phyloP scores from a whole-genome alignment of 2,329 filamentous ascomycete species.

The Penicillium sp. region DNA sequence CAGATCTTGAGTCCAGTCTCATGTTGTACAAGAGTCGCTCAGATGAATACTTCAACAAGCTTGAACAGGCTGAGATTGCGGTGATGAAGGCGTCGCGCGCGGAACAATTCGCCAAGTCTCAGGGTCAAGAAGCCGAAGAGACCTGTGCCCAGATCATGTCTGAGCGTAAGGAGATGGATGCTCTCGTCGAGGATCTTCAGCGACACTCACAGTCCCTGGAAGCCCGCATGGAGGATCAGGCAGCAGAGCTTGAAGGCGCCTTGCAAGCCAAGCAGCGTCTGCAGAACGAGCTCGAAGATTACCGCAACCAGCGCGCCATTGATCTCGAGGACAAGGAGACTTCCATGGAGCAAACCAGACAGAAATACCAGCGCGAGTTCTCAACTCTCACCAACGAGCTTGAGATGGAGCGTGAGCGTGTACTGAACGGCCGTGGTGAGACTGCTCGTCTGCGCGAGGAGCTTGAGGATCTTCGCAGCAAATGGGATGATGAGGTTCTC shows the following conservation, averaged over 20 bases:
- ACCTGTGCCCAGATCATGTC: conserved; percentile 87
- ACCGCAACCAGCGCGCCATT: conserved; percentile 89
- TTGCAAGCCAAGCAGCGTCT: conserved; percentile 89
- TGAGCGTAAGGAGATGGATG: conserved; percentile 87
- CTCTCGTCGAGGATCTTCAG: conserved; percentile 83
- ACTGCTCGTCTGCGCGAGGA: conserved; percentile 90
- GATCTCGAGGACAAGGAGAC: conserved; percentile 97
- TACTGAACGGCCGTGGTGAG: conserved; percentile 79
- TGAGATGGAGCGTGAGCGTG: conserved; percentile 88
- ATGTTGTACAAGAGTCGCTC: conserved; percentile 87
- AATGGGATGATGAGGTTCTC: conserved; percentile 97
- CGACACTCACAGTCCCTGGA: conserved; percentile 86
- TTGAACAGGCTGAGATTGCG: conserved; percentile 94
- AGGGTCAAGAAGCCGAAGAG: conserved; percentile 88
- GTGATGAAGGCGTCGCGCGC: conserved; percentile 89
- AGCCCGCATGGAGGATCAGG: conserved; percentile 86
- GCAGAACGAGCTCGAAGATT: conserved; percentile 96
- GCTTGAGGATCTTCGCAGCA: conserved; percentile 87
- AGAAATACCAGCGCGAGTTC: conserved; percentile 96
- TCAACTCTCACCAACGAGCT: conserved; percentile 87
- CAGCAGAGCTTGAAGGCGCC: conserved; percentile 82
- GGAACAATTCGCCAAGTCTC: conserved; percentile 89
- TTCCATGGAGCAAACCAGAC: conserved; percentile 93
- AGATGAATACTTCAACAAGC: conserved; percentile 95
- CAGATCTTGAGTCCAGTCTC: conserved; percentile 81